Base-by-base conservation (phyloP, 2,329 filamentous ascomycete genomes). In the Neofusicoccum cordaticola region DNA sequence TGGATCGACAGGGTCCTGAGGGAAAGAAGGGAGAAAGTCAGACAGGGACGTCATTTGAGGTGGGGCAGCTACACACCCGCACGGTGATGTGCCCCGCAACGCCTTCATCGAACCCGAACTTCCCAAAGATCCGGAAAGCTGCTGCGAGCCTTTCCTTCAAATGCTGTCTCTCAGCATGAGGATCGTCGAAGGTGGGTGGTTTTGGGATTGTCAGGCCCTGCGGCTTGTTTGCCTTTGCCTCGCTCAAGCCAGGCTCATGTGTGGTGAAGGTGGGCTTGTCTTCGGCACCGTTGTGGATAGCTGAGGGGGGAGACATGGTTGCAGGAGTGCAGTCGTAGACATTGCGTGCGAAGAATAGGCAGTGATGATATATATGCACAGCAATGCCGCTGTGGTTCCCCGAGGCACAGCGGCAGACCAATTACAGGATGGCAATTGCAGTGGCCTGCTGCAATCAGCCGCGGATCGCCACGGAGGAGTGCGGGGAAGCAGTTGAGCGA, bases 61-160 rank as follows among this genome's bases (percentile, higher is more conserved):
- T 31, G 6, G 39, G 15, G 2, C 1, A 13, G 27, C 11, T 34
- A 69, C 71, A 15, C 67, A 76, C 84, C 31, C 85, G 80, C 31
- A 88, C 71, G 1, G 86, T 88, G 68, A 89, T 88, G 70, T 89
- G 86, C 1, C 87, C 86, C 8, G 86, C 86, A 37, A 89, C 84
- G 37, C 75, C 76, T 65, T 78, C 76, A 35, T 78, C 76, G 62
- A 75, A 78, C 2, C 75, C 75, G 57, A 73, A 76, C 65, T 77
- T 77, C 12, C 75, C 76, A 62, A 78, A 78, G 58, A 78, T 77
- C 4, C 76, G 68, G 63, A 78, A 78, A 1, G 76, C 75, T 15
- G 75, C 75, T 45, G 76, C 76, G 37, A 78, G 71, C 63, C 74
- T 68, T 8, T 75, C 74, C 66, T 78, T 78, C 39, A 78, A 66